Conservation (phyloP, 768 basidiomycete species). For the Porpolomopsis calyptriformis region DNA sequence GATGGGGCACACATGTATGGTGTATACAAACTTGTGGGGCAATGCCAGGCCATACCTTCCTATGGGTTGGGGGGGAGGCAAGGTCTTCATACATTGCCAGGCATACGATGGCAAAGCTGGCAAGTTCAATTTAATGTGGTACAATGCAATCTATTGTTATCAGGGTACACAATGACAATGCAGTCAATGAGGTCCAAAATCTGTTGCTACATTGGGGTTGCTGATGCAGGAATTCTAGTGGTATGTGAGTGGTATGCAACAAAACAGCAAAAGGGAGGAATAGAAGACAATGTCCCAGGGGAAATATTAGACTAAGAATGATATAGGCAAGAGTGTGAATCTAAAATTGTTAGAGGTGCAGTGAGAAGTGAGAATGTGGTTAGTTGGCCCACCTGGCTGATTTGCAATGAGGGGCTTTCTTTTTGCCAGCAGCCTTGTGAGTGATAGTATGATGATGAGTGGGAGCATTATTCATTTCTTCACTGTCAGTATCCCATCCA, state of each 20-base stretch:
- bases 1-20: background rate
- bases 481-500: background rate
- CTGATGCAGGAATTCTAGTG: background rate
- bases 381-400: background rate
- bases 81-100: background rate
- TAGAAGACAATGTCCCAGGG: background rate
- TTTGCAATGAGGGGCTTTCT: background rate
- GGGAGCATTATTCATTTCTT: background rate
- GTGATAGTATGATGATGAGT: no score
- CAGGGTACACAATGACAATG: no score
- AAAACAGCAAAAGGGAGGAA: background rate
- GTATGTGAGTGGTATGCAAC: background rate
- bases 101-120: background rate
- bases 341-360: background rate
- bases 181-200: no score
- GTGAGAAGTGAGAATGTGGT: background rate
- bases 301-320: background rate
- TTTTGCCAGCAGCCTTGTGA: background rate
- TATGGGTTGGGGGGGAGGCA: background rate
- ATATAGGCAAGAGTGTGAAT: no score
- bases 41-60: background rate
- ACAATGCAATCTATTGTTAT: background rate
- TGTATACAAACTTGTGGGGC: background rate
- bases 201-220: no score
- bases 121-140: background rate